Conservation (phyloP, 2,329 filamentous ascomycete genomes). For the Paecilomyces fulvus region DNA sequence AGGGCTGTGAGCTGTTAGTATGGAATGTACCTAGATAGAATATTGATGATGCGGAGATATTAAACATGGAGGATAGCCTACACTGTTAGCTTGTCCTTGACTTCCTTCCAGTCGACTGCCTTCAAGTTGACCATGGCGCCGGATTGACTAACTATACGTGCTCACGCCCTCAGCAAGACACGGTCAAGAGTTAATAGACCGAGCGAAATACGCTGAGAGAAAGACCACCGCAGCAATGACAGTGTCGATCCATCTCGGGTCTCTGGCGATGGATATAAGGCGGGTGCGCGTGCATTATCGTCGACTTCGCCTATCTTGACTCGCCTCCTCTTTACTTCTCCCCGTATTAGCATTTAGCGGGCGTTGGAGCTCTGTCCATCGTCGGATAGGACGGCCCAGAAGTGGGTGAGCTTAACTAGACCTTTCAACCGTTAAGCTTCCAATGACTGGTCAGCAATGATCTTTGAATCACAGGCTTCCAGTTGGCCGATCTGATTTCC, state of each 20-base stretch:
- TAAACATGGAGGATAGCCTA: neutral
- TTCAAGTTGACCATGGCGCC: neutral
- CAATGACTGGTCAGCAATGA: neutral
- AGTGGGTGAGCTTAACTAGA: neutral
- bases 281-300: neutral
- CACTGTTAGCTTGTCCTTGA: neutral
- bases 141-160: neutral
- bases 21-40: neutral
- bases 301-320: neutral
- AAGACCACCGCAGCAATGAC: neutral
- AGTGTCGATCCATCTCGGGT: neutral
- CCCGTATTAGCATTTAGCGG: neutral
- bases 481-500: neutral
- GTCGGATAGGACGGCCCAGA: neutral
- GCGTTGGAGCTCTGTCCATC: neutral
- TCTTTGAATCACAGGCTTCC: neutral
- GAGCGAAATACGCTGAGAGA: neutral
- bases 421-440: neutral
- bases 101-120: neutral
- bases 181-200: neutral
- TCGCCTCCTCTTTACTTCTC: neutral
- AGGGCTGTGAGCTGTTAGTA: slow-evolving; percentile 5
- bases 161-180: neutral
- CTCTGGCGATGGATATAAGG: neutral
- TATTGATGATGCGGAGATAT: neutral